These are phyloP conservation scores for Hericium rajendrae DNA, from an alignment of 768 basidiomycete genomes.

Conservation along the genomic window DNA sequence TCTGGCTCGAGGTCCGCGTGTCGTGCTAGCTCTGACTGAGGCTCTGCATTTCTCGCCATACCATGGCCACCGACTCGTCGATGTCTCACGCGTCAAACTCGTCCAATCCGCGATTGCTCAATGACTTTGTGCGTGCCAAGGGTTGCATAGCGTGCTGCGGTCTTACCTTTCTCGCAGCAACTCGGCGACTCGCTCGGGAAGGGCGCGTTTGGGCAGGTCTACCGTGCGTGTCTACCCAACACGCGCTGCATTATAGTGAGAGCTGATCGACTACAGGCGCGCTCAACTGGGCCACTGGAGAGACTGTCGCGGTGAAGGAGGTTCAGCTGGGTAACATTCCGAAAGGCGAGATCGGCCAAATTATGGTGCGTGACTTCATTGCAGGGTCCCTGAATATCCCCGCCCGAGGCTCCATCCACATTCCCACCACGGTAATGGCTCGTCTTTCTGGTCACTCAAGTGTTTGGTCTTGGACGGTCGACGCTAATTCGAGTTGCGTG, in stretches of 20 bases:
- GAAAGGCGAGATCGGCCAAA: conserved; percentile 87
- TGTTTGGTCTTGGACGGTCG: no score
- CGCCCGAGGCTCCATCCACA: not conserved
- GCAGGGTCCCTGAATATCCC: not conserved
- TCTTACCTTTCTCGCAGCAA: conserved; percentile 46
- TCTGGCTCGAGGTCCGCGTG: not conserved
- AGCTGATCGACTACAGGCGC: conserved; percentile 42
- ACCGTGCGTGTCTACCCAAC: conserved; percentile 49
- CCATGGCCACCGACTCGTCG: conserved; percentile 6
- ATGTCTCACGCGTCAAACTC: conserved; percentile 7
- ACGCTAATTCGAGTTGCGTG: no score
- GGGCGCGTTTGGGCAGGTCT: conserved; percentile 95
- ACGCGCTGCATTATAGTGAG: not conserved
- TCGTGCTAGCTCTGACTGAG: not conserved
- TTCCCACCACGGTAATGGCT: no score
- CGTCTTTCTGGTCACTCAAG: no score
- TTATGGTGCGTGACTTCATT: conserved; percentile 60
- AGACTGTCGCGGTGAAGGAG: conserved; percentile 98
- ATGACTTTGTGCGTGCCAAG: conserved; percentile 10
- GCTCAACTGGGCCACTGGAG: conserved; percentile 92
- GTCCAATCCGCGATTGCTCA: conserved; percentile 10
- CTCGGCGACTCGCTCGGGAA: conserved; percentile 93
- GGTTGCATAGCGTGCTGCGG: no score
- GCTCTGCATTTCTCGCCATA: not conserved
- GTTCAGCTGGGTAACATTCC: conserved; percentile 92